A percentile compares a stretch with the other conserved stretches of the same genome.
Evolutionary conservation across 2,329 filamentous ascomycete genomes (phyloP).

Genomic region (Ambrosiella cleistominuta): DNA sequence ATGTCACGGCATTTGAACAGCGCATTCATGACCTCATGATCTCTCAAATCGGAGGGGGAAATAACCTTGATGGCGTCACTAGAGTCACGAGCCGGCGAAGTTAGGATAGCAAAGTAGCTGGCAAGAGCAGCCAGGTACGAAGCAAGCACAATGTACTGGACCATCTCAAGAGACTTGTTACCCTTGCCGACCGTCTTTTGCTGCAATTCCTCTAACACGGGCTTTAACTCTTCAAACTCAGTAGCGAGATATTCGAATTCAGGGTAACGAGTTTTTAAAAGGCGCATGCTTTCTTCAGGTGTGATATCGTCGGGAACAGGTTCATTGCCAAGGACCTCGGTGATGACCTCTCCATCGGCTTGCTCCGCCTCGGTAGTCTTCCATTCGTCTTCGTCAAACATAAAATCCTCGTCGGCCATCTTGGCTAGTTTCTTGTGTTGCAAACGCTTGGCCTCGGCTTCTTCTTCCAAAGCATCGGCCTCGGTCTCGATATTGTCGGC

Average conservation of each 20-base stretch:
- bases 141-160: constrained; percentile 65
- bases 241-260: constrained; percentile 77
- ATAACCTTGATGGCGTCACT: constrained; percentile 37
- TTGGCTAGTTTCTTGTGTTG: constrained; percentile 81
- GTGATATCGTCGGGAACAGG: constrained; percentile 68
- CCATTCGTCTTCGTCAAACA: constrained; percentile 85
- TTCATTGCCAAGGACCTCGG: constrained; percentile 68
- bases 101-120: constrained; percentile 91
- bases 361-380: constrained; percentile 36
- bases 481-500: constrained; percentile 55
- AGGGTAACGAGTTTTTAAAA: constrained; percentile 69
- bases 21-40: constrained; percentile 81
- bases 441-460: constrained; percentile 70
- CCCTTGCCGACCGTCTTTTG: constrained; percentile 36
- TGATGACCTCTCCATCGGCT: constrained; percentile 42
- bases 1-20: constrained; percentile 62
- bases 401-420: constrained; percentile 84
- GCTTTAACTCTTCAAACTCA: constrained; percentile 60
- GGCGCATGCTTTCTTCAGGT: constrained; percentile 52
- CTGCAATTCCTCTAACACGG: constrained; percentile 41
- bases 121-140: constrained; percentile 75
- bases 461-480: constrained; percentile 67
- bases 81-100: constrained; percentile 52
- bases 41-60: constrained; percentile 61
- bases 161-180: constrained; percentile 37